Evolutionary conservation across 1,284 basidiomycete species (phyloP).

Genomic region (Ceratobasidium sp.): DNA sequence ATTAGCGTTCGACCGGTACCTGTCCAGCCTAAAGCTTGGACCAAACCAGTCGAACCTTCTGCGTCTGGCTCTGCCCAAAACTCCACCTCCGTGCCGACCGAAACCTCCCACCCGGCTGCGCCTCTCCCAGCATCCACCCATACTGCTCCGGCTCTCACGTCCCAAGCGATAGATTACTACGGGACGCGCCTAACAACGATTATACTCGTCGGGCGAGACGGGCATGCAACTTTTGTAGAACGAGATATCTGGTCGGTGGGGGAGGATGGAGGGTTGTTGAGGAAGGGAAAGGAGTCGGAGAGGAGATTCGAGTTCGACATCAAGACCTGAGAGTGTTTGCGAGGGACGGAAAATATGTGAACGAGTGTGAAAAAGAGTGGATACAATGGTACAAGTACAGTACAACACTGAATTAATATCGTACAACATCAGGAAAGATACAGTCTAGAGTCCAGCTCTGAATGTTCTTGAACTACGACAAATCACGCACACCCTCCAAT

Average conservation of each 20-base stretch:
- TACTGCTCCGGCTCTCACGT: constrained; percentile 6
- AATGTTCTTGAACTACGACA: not conserved
- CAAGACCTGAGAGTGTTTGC: not conserved
- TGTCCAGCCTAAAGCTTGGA: constrained; percentile 16
- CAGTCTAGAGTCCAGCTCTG: not conserved
- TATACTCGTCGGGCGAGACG: constrained; percentile 69
- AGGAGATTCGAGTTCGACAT: constrained; percentile 5
- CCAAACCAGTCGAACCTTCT: constrained; percentile 5
- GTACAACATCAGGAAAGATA: not conserved
- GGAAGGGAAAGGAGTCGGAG: constrained; percentile 1
- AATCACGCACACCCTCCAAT: too few relatives aligned
- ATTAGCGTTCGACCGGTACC: constrained; percentile 44
- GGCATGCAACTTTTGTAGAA: constrained; percentile 73
- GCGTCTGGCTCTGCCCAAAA: too few relatives aligned
- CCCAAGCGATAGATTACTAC: constrained; percentile 55
- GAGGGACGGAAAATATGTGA: not conserved
- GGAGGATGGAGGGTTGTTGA: constrained; percentile 49
- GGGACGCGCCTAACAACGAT: constrained; percentile 80
- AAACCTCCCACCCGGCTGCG: not conserved
- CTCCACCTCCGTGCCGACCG: too few relatives aligned
- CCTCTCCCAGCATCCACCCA: constrained; percentile 3
- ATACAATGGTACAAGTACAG: too few relatives aligned
- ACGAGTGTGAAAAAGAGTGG: too few relatives aligned
- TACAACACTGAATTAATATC: not conserved
- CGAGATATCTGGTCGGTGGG: constrained; percentile 69